Conservation (phyloP, 352 stramenopile genomes). For the Phytophthora citricola region DNA sequence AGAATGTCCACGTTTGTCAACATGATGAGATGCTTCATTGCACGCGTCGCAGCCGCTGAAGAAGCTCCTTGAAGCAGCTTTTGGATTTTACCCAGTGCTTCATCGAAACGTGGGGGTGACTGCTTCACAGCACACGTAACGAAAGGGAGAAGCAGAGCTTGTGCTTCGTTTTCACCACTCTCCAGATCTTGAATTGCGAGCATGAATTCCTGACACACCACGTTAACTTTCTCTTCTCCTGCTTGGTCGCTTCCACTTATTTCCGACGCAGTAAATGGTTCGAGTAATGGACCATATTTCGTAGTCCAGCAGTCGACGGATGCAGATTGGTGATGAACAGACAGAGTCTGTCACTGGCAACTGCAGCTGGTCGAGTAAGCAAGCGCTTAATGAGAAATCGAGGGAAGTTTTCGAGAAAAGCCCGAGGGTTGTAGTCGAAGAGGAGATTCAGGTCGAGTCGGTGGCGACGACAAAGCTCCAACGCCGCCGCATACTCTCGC, state of each 20-base stretch:
- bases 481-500: conserved; percentile 49
- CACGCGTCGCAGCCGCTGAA: conserved; percentile 42
- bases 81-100: conserved; percentile 51
- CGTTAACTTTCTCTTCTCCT: conserved; percentile 53
- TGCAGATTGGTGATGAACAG: conserved; percentile 83
- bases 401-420: conserved; percentile 49
- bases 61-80: conserved; percentile 26
- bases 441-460: conserved; percentile 83
- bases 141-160: conserved; percentile 63
- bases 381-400: conserved; percentile 41
- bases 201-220: conserved; percentile 62
- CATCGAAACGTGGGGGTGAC: conserved; percentile 54
- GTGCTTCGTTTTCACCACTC: conserved; percentile 10
- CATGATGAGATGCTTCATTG: conserved; percentile 79
- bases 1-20: conserved; percentile 72
- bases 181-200: conserved; percentile 41
- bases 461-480: conserved; percentile 81
- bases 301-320: conserved; percentile 68
- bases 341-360: conserved; percentile 72
- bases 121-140: conserved; percentile 77
- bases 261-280: conserved; percentile 32
- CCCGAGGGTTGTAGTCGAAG: conserved; percentile 60
- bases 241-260: background rate
- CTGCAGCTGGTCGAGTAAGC: conserved; percentile 35
- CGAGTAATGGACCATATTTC: conserved; percentile 61